Conservation (phyloP, 768 basidiomycete species). For the Russula compacta region DNA sequence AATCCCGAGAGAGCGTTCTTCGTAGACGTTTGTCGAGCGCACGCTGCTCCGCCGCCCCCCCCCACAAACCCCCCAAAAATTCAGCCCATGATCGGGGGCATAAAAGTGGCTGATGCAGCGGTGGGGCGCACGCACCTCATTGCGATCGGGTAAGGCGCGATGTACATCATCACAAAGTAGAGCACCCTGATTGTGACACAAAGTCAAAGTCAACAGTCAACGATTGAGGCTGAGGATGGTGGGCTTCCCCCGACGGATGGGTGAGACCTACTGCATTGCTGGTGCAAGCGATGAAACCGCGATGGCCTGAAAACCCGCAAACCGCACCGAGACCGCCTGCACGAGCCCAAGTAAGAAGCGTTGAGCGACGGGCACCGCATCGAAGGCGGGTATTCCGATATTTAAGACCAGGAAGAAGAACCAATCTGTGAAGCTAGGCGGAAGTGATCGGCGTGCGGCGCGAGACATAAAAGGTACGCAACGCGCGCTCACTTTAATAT, state of each 20-base stretch:
- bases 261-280: constrained; percentile 63
- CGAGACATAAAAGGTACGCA: no score
- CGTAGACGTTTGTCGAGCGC: constrained; percentile 41
- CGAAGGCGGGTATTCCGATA: constrained; percentile 65
- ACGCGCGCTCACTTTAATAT: constrained; percentile 48
- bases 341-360: constrained; percentile 66
- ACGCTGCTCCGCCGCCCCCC: constrained; percentile 25
- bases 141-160: constrained; percentile 58
- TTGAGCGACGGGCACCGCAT: constrained; percentile 58
- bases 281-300: constrained; percentile 65
- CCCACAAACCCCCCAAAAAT: no score
- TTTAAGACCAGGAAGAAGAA: constrained; percentile 83
- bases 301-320: constrained; percentile 78
- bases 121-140: constrained; percentile 43
- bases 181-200: constrained; percentile 44
- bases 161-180: constrained; percentile 91
- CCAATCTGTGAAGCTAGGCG: constrained; percentile 67
- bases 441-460: background rate
- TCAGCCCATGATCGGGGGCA: no score
- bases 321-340: constrained; percentile 73
- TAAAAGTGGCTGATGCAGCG: no score
- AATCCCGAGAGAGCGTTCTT: constrained; percentile 43
- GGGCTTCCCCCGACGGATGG: no score
- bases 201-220: background rate
- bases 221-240: background rate